Percentiles rank a stretch among this genome's conserved stretches.
Evolutionary conservation across 2,329 filamentous ascomycete species (phyloP).

Genomic region (Cercospora sesami): DNA sequence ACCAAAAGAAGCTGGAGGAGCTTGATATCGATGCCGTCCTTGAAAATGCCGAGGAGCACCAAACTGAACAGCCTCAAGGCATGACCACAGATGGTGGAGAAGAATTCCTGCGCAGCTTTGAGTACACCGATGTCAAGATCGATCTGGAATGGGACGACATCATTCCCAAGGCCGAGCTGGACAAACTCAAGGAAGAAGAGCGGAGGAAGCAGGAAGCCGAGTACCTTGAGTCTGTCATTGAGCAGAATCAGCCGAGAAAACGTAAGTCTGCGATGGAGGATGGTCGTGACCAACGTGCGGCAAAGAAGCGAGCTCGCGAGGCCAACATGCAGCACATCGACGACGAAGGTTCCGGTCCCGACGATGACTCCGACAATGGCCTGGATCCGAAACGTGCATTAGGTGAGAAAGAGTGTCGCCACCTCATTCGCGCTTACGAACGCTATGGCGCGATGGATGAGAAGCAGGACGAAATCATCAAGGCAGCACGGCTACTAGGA

Average conservation of each 20-base stretch:
- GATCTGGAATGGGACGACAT: constrained; percentile 98
- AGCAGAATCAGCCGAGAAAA: constrained; percentile 79
- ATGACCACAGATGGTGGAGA: constrained; percentile 95
- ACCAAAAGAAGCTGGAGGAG: constrained; percentile 94
- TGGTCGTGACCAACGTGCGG: constrained; percentile 64
- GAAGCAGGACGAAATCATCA: constrained; percentile 79
- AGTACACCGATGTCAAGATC: constrained; percentile 97
- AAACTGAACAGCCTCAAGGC: constrained; percentile 91
- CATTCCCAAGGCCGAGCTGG: constrained; percentile 89
- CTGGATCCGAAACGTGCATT: constrained; percentile 84
- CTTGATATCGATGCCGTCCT: constrained; percentile 96
- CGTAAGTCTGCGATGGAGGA: constrained; percentile 65
- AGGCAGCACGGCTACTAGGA: constrained; percentile 79
- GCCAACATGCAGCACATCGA: constrained; percentile 61
- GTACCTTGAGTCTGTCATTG: constrained; percentile 77
- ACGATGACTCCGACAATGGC: constrained; percentile 52
- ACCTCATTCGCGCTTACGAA: constrained; percentile 86
- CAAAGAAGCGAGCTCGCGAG: constrained; percentile 67
- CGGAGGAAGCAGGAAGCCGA: constrained; percentile 79
- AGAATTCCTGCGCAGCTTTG: constrained; percentile 84
- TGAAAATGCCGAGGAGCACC: constrained; percentile 94
- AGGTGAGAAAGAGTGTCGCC: constrained; percentile 87
- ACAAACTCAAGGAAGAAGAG: constrained; percentile 84
- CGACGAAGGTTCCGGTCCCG: constrained; percentile 54
- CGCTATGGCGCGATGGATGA: constrained; percentile 89